Base-by-base conservation (phyloP, 371 early-diverging fungal species). In the Mucor irregularis region DNA sequence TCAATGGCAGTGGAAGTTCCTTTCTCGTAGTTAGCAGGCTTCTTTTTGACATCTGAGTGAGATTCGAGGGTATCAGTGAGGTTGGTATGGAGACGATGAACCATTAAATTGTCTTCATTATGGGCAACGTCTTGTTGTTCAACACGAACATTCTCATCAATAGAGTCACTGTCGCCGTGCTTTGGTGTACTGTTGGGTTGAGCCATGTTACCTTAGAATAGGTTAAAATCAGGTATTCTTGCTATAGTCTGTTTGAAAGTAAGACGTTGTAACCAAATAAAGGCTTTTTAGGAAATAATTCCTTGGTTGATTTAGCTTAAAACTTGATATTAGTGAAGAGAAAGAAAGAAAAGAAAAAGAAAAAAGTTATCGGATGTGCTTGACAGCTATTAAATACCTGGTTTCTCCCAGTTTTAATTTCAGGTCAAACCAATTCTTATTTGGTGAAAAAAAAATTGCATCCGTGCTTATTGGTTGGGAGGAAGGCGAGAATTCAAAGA, bases 1-100 rank as follows among this genome's bases (percentile, higher is more conserved):
- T 61, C 49, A 37, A 61, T 54, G 4, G 61, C 42, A 2, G 61
- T 54, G 28, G 61, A 39, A 4, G 24, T 17, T 5, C 43, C 54
- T 34, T 61, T 61, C 33, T 56, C 57, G 2, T 14, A 14, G 37
- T 13, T 24, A 3, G 45, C n/a, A 29, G 29, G 39, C 5, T 33
- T 9, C 4, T 28, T 17, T 30, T 58, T 58, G 37, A 50, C 58
- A 30, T 58, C 51, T 1, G 37, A 37, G 17, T 58, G 49, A 21
- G 35, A 37, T 19, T 55, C 49, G 1, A 57, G 8, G 21, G 50
- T 21, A 11, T 58, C 58, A 4, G 58, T 50, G 45, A 58, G n/a
- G 44, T 29, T 50, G 19, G 46, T 42, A 37, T 51, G 52, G 4
- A 35, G 17, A 16, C 47, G 52, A 31, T 52, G 47, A 2, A 46